Base-by-base conservation (phyloP, 1,139 yeast genomes). In the Petasospora rhodanensis region DNA sequence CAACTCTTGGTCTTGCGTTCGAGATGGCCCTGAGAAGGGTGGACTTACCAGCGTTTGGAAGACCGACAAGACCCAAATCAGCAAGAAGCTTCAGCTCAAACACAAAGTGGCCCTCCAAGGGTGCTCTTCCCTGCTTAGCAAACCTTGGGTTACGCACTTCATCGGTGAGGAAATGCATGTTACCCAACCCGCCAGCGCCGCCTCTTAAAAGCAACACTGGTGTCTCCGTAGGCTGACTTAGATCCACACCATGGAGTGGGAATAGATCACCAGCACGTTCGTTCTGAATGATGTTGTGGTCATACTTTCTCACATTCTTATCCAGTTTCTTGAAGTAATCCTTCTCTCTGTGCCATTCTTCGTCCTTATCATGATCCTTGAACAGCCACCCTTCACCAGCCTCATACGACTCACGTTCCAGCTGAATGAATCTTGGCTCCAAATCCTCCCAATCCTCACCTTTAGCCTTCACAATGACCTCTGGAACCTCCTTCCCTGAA, bases 21-120 rank as follows among this genome's bases (percentile, higher is more conserved):
- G 96, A 85, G 14, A 91, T 86, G n/a, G 95, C 89, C 35, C 94
- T 64, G 30, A 91, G 60, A 20, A 91, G 65, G 0, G 96, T 86
- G 3, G 95, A 85, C 55, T 91, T 91, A 1, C 98, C 98, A 5
- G 97, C 96, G 57, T 91, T 91, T 1, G 98, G 98, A 18, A 91
- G 64, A 0, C 98, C 98, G 15, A 91, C 96, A 9, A 91, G 65
- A 0, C 97, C 98, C 40, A 91, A 61, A 56, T 91, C 97, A 0
- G 98, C 98, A 40, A 91, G 69, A 25, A 87, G 66, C 53, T 86
- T 86, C 43, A 91, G 65, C 58, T 91, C 98, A 42, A 91, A 73
- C 37, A 86, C 59, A 45, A 91, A 86, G 42, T 70, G 66, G 15
- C 74, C 73, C 22, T 76, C 79, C 4, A 86, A 48, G 0, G 87